Conservation (phyloP, 345 rosid species). For the Microcos paniculata region DNA sequence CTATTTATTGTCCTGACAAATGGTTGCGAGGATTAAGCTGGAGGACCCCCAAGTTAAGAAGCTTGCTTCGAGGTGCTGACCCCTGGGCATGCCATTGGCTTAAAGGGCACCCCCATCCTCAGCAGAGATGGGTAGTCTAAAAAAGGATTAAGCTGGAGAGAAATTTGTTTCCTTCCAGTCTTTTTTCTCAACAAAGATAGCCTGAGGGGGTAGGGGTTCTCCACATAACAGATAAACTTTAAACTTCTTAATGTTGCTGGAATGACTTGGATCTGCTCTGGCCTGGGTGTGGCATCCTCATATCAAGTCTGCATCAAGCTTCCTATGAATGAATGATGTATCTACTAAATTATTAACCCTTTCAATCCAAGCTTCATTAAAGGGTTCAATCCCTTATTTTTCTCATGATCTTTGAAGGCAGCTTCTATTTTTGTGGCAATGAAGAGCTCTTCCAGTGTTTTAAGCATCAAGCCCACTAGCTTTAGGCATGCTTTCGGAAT, state of each 20-base stretch:
- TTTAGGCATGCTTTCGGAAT: background rate
- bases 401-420: background rate
- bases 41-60: no score
- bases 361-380: background rate
- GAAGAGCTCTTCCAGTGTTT: background rate
- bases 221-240: background rate
- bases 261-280: background rate
- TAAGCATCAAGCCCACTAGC: background rate
- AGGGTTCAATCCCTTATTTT: background rate
- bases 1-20: background rate
- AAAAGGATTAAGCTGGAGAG: background rate
- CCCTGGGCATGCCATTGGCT: no score
- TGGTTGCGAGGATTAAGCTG: no score
- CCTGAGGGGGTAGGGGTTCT: background rate
- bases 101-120: no score
- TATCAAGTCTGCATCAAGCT: background rate
- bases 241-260: background rate
- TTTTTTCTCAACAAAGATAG: background rate
- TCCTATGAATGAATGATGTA: background rate
- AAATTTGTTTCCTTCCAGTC: background rate
- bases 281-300: background rate
- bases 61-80: no score
- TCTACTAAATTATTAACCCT: background rate
- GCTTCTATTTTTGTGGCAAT: background rate
- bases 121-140: no score